Evolutionary conservation across 75 land plant species (phyloP).

Genomic region (Ceratopteris richardii): DNA sequence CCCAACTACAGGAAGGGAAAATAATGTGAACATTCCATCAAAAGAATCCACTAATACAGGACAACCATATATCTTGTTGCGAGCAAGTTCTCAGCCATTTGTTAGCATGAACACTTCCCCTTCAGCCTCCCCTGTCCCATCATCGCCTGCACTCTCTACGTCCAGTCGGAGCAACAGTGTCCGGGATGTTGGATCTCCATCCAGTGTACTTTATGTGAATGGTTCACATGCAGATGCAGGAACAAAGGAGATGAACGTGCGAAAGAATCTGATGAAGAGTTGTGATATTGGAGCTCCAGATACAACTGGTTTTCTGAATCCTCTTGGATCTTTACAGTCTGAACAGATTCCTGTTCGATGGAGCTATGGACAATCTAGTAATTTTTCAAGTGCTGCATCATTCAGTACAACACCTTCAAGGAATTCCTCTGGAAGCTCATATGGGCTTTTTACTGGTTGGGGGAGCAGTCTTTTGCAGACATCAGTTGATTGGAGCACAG

Average conservation of each 20-base stretch:
- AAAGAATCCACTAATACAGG: too few relatives aligned
- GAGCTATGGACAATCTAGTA: too few relatives aligned
- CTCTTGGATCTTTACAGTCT: too few relatives aligned
- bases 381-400: too few relatives aligned
- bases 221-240: slow-evolving; percentile 8
- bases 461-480: slow-evolving; percentile 19
- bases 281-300: neutral
- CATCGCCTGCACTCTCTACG: slow-evolving; percentile 35
- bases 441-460: slow-evolving; percentile 53
- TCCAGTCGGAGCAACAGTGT: slow-evolving; percentile 31
- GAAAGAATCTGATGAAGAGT: neutral
- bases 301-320: slow-evolving; percentile 11
- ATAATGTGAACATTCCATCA: neutral
- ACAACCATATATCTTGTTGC: too few relatives aligned
- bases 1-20: too few relatives aligned
- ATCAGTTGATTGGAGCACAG: slow-evolving; percentile 45
- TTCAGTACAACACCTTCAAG: neutral
- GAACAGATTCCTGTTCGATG: too few relatives aligned
- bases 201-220: slow-evolving; percentile 1
- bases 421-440: slow-evolving; percentile 29
- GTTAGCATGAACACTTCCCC: too few relatives aligned
- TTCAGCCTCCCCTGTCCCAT: slow-evolving; percentile 10
- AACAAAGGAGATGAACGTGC: slow-evolving; percentile 3
- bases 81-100: too few relatives aligned
- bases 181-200: slow-evolving; percentile 2